Evolutionary conservation across 139 green algal genomes (phyloP).

Genomic region (Zygnema circumcarinatum): DNA sequence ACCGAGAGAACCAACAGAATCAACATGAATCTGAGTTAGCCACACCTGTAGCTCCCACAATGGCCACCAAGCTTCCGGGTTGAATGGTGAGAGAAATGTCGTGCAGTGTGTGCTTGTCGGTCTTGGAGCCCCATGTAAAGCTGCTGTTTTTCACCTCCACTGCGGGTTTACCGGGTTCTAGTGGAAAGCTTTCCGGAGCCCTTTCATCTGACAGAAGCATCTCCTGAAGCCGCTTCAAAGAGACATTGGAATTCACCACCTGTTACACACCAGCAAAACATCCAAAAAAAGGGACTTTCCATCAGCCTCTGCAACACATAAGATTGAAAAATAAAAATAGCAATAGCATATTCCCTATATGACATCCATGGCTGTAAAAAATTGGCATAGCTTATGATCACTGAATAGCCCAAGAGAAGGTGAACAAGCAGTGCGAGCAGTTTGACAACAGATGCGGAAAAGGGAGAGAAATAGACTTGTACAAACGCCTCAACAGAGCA

Average conservation of each 20-base stretch:
- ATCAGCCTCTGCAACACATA: no score
- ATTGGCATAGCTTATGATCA: no score
- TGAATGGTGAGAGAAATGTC: conserved; percentile 71
- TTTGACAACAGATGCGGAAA: no score
- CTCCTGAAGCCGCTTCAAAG: conserved; percentile 52
- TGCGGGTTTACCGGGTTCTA: conserved; percentile 41
- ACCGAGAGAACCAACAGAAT: no score
- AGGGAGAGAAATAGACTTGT: no score
- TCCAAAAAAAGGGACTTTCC: conserved; percentile 8
- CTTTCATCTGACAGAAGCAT: conserved; percentile 53
- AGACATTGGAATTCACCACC: conserved; percentile 55
- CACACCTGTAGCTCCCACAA: conserved; percentile 74
- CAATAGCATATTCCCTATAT: no score
- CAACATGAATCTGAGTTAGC: neutral
- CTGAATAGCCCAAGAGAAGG: conserved; percentile 4
- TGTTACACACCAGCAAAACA: neutral
- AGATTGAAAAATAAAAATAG: no score
- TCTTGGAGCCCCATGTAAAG: conserved; percentile 53
- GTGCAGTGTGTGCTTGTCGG: conserved; percentile 51
- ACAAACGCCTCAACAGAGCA: no score
- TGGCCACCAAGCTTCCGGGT: conserved; percentile 71
- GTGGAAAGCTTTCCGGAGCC: neutral
- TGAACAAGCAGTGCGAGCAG: no score
- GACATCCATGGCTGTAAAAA: no score
- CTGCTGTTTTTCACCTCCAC: conserved; percentile 31